Conservation (phyloP, 805 yeast genomes). For the Saturnispora bothae region DNA sequence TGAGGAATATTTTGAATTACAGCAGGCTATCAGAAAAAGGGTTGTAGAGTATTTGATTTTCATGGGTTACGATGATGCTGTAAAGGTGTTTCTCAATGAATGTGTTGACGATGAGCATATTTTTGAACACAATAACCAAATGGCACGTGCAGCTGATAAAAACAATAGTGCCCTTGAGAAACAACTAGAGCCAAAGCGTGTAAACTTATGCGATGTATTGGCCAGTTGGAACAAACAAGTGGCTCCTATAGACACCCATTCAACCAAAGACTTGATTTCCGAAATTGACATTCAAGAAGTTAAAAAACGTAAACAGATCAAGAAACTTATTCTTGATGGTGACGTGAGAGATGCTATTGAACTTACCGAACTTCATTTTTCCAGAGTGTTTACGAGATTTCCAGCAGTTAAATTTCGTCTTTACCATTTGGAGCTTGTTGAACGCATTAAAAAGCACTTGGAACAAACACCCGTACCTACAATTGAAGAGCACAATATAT, state of each 20-base stretch:
- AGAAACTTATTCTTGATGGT: not conserved
- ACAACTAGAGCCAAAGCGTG: too few relatives aligned
- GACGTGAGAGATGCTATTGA: not conserved
- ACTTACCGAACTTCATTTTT: not conserved
- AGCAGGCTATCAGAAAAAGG: conserved; percentile 5
- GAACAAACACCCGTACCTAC: not conserved
- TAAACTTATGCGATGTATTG: conserved; percentile 32
- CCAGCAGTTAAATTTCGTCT: conserved; percentile 3
- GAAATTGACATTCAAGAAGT: conserved; percentile 5
- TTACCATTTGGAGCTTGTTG: conserved; percentile 3
- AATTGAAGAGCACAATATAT: not conserved
- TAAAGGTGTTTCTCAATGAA: conserved; percentile 4
- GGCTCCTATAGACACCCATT: not conserved
- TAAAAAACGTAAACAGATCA: not conserved
- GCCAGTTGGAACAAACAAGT: conserved; percentile 30
- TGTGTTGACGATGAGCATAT: not conserved
- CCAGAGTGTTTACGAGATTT: not conserved
- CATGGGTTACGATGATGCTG: conserved; percentile 12
- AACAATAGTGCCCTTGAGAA: conserved; percentile 17
- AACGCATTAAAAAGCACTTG: conserved; percentile 3
- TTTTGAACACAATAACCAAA: not conserved
- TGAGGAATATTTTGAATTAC: conserved; percentile 9
- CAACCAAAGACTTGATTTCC: conserved; percentile 11
- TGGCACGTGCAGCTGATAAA: conserved; percentile 28
- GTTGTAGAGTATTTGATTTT: conserved; percentile 8